Evolutionary conservation across 306 rosid species (phyloP), one percentile per base, ranked within the genome.

Genomic region (Prunus salicina): DNA sequence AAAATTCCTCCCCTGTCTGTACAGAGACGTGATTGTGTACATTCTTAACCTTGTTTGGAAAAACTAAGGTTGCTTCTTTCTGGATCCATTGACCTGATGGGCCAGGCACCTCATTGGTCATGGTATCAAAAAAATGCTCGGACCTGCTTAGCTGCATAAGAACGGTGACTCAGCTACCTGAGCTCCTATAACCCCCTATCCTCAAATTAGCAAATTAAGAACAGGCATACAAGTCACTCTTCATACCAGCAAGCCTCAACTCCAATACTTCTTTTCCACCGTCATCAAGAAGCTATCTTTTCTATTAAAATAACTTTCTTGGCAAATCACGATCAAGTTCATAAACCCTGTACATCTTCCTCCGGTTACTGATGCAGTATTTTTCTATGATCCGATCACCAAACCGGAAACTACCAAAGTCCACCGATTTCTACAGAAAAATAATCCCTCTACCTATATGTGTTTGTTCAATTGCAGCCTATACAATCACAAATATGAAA

Each of bases 101-200:
- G 30, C 82, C 71, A 51, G 79, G 66, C 49, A 82, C 82, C 83
- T 87, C 80, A 51, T 71, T 71, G 70, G 78, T 13, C 63, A 85
- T 79, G 67, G 77, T 74, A 78, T 78, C 84, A 63, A 80, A 57
- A 80, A 85, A 69, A 51, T 75, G 73, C 75, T 84, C 78, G 9
- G 82, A 74, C 81, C 75, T 86, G 73, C 84, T 82, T 67, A 77
- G 83, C 67, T 87, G 86, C 91, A 84, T 75, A 81, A 50, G 51
- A 64, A 77, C 15, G 28, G 78, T 74, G 70, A 45, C 75, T 66
- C 72, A 67, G 61, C 69, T 63, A 57, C 79, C 69, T 60, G 79
- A 76, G 43, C 43, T 38, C 9, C 43, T 38, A 38, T 38, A 55
- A 28, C 84, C 64, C 52, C 20, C 51, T 71, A 38, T 78, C 71